Conservation (phyloP, 1,139 yeast species). For the Kazachstania sp. region DNA sequence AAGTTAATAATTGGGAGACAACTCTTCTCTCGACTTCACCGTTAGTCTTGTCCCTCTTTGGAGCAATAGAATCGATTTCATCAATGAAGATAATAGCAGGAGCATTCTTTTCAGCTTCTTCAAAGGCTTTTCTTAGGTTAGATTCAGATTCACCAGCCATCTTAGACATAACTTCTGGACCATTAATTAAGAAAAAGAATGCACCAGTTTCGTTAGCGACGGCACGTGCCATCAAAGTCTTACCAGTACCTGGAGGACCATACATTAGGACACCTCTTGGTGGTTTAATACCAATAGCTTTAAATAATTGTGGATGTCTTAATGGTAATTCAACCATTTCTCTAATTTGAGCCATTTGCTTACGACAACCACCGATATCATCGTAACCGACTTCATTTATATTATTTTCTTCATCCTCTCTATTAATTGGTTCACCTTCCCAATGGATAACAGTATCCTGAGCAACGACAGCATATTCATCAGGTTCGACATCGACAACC, state of each 20-base stretch:
- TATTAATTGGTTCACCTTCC: conserved; percentile 97
- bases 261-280: conserved; percentile 60
- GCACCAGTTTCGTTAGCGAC: conserved; percentile 99
- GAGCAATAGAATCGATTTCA: conserved; percentile 98
- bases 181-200: conserved; percentile 92
- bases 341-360: conserved; percentile 69
- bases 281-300: conserved; percentile 95
- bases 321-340: conserved; percentile 95
- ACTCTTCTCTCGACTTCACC: conserved; percentile 99
- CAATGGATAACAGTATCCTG: conserved; percentile 98
- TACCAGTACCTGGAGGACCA: conserved; percentile 33
- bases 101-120: conserved; percentile 97
- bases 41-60: conserved; percentile 98
- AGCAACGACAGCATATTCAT: conserved; percentile 94
- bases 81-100: conserved; percentile 96
- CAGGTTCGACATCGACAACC: conserved; percentile 96
- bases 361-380: conserved; percentile 98
- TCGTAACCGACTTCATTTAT: conserved; percentile 97
- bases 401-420: conserved; percentile 93
- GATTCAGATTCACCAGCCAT: conserved; percentile 99
- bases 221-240: conserved; percentile 86
- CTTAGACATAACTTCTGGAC: conserved; percentile 99
- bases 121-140: conserved; percentile 93
- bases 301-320: conserved; percentile 95
- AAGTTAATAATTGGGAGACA: conserved; percentile 89